Conservation (phyloP, 179 eudicot genomes). For the Silene vulgaris region DNA sequence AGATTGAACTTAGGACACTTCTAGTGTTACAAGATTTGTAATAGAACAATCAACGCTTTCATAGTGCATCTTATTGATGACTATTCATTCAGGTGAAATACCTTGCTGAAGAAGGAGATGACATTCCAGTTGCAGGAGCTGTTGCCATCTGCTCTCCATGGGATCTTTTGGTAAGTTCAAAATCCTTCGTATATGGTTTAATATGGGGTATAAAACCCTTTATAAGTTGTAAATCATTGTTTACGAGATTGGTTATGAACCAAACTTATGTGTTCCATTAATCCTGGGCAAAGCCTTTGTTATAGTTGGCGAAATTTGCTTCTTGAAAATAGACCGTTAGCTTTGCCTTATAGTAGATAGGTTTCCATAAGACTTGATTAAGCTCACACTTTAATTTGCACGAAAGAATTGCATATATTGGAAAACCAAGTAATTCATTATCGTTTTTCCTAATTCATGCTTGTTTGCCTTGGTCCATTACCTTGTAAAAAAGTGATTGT, state of each 20-base stretch:
- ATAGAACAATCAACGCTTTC: neutral
- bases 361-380: neutral
- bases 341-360: neutral
- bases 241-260: neutral
- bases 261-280: neutral
- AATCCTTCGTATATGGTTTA: neutral
- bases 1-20: neutral
- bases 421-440: too few species aligned
- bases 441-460: neutral
- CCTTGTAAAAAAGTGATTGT: neutral
- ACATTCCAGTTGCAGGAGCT: conserved; percentile 80
- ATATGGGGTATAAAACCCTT: neutral
- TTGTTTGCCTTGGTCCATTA: neutral
- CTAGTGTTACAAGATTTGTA: neutral
- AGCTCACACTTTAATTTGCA: neutral
- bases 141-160: conserved; percentile 91
- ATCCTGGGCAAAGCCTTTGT: neutral
- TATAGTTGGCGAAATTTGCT: neutral
- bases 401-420: neutral
- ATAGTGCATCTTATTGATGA: conserved; percentile 3
- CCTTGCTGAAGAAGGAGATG: conserved; percentile 89
- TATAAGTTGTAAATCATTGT: conserved; percentile 12
- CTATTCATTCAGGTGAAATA: conserved; percentile 62
- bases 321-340: neutral
- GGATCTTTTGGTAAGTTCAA: conserved; percentile 81